Evolutionary conservation across 345 rosid genomes (phyloP).

Genomic region (Eucalyptus grandis): DNA sequence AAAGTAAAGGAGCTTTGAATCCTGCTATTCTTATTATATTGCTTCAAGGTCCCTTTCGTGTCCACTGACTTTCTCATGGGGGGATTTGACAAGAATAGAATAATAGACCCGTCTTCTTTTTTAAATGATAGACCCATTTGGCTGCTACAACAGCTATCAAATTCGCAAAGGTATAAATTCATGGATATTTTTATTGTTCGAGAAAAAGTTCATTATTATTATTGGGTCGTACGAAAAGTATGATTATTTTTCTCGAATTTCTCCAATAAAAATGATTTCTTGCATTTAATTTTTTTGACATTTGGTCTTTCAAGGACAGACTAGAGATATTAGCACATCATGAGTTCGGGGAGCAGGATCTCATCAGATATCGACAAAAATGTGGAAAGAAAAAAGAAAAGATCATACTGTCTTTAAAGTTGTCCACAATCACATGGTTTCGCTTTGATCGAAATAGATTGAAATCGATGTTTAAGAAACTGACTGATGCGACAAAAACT

Average conservation of each 20-base stretch:
- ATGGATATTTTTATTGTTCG: too few species aligned
- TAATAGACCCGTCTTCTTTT: neutral
- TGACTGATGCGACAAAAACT: neutral
- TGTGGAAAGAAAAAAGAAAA: neutral
- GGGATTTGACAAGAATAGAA: neutral
- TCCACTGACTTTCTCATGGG: neutral
- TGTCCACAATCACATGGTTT: neutral
- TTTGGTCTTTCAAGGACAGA: neutral
- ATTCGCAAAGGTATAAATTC: too few species aligned
- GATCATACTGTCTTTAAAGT: neutral
- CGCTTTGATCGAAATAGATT: rapidly evolving
- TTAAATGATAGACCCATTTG: neutral
- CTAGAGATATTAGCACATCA: rapidly evolving
- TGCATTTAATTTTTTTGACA: neutral
- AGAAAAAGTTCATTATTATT: too few species aligned
- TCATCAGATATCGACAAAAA: neutral
- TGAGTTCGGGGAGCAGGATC: neutral
- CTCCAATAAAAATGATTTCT: neutral
- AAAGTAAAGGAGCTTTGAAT: too few species aligned
- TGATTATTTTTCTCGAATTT: too few species aligned
- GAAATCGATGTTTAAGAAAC: neutral
- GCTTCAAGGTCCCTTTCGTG: neutral
- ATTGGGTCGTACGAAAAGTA: too few species aligned
- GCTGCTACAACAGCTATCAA: neutral
- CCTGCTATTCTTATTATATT: too few species aligned